Conservation (phyloP, 2,329 filamentous ascomycete species). For the Didymella lethalis region DNA sequence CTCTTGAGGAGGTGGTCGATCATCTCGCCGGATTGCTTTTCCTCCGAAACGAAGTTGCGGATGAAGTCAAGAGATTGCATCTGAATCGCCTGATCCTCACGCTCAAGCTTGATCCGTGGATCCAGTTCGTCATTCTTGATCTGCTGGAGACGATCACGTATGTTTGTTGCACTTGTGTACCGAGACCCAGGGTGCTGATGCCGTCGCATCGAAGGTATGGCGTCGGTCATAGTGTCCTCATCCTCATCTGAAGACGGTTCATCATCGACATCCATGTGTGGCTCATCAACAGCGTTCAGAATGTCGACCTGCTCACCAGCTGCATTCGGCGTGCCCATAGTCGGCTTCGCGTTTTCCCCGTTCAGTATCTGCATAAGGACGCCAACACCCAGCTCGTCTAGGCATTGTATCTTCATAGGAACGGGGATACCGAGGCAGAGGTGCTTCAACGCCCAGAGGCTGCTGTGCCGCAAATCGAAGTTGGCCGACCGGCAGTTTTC, state of each 20-base stretch:
- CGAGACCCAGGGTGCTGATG: conserved; percentile 49
- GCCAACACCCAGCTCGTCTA: conserved; percentile 77
- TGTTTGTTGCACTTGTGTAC: conserved; percentile 47
- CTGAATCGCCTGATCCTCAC: conserved; percentile 84
- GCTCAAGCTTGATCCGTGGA: conserved; percentile 70
- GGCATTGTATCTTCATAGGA: conserved; percentile 76
- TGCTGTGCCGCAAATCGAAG: conserved; percentile 80
- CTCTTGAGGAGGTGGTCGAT: conserved; percentile 83
- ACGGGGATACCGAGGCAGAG: conserved; percentile 76
- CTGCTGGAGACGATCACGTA: conserved; percentile 53
- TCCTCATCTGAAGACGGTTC: conserved; percentile 54
- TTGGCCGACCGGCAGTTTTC: conserved; percentile 84
- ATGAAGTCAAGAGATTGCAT: conserved; percentile 91
- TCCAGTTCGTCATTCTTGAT: conserved; percentile 72
- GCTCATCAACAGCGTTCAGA: conserved; percentile 60
- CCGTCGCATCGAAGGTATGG: conserved; percentile 50
- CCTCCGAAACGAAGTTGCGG: conserved; percentile 82
- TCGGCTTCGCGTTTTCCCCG: conserved; percentile 57
- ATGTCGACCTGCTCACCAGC: conserved; percentile 67
- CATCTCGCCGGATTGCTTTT: conserved; percentile 67
- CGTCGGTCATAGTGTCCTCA: conserved; percentile 57
- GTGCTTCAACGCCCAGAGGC: conserved; percentile 93
- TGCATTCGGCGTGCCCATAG: conserved; percentile 66
- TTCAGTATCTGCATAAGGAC: conserved; percentile 85
- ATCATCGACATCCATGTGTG: conserved; percentile 53